These are phyloP conservation scores for Xylaria sp. DNA, from an alignment of 2,329 filamentous ascomycete genomes.

Conservation along the genomic window DNA sequence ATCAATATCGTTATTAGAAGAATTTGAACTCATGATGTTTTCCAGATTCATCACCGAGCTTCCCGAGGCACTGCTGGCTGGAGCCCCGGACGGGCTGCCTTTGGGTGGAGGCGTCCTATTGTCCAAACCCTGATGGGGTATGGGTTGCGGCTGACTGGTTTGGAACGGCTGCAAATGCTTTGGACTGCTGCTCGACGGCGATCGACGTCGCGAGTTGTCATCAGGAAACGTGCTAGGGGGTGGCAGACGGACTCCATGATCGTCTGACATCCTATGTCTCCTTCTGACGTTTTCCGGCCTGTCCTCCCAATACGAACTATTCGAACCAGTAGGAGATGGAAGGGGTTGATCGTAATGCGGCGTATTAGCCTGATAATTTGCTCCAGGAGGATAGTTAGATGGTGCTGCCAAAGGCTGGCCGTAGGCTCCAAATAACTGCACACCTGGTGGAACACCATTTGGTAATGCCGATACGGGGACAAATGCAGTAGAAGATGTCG, in stretches of 20 bases:
- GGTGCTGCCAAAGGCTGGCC: conserved; percentile 62
- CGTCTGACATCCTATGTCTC: conserved; percentile 51
- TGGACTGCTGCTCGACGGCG: conserved; percentile 63
- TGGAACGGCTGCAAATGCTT: conserved; percentile 55
- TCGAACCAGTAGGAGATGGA: conserved; percentile 52
- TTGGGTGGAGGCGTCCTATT: conserved; percentile 53
- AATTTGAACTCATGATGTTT: conserved; percentile 58
- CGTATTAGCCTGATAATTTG: conserved; percentile 34
- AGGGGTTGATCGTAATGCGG: conserved; percentile 48
- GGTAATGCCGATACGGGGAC: conserved; percentile 67
- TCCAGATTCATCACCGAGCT: conserved; percentile 65
- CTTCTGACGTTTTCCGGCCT: conserved; percentile 49
- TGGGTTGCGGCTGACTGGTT: conserved; percentile 45
- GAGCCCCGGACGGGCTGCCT: conserved; percentile 52
- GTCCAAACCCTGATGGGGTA: conserved; percentile 48
- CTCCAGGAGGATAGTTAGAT: conserved; percentile 41
- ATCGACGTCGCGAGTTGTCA: conserved; percentile 62
- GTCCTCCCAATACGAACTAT: conserved; percentile 53
- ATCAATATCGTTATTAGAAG: conserved; percentile 61
- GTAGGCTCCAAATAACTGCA: conserved; percentile 66
- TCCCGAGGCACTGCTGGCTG: conserved; percentile 49
- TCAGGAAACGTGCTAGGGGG: conserved; percentile 58
- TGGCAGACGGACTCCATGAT: conserved; percentile 56
- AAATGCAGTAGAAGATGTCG: conserved; percentile 65
- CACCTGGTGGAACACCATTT: conserved; percentile 67